Evolutionary conservation across 768 basidiomycete genomes (phyloP), one percentile per base, ranked within the genome.

Genomic region (Psilocybe azurescens): DNA sequence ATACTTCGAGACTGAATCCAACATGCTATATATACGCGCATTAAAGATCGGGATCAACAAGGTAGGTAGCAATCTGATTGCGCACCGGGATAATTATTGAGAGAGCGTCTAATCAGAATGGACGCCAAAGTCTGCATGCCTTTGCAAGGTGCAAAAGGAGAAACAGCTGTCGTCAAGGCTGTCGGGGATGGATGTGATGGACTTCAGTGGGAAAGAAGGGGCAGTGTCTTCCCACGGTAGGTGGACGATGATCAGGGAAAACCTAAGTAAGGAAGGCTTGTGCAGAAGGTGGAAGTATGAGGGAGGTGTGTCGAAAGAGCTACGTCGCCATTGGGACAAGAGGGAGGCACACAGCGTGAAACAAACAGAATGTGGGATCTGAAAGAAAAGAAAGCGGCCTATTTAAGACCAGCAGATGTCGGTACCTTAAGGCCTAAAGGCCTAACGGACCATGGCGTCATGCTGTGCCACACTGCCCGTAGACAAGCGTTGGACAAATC

Each of bases 1-100:
- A 30, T 64, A 64, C n/a, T 56, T 56, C 28, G 58, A 20, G 29
- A 53, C 52, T n/a, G 52, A n/a, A 36, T 16, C 52, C 1, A 38
- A 36, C 52, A 53, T 53, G 30, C 51, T 52, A 33, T 20, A 50
- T 11, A 30, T 20, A 47, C 46, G 28, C 20, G 24, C 8, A 24
- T 24, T 24, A 24, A 28, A 13, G 7, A n/a, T n/a, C 48, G 14
- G 20, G 18, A 28, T 30, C 10, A 50, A 50, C 48, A 36, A 36
- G 11, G 33, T 36, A 11, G 6, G 16, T 16, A 47, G 16, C 6
- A 16, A 47, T 14, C 16, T 24, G 33, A 36, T 14, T 9, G 6
- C 52, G 16, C 36, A 32, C 32, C 16, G 51, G 32, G n/a, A 18
- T 32, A 18, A 9, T 14, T 36, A 5, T 53, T 53, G 52, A 28